Percentiles rank a stretch among this genome's conserved stretches.
These are phyloP conservation scores for Amanita brunnescens DNA, from an alignment of 768 basidiomycete species.

Conservation along the genomic window DNA sequence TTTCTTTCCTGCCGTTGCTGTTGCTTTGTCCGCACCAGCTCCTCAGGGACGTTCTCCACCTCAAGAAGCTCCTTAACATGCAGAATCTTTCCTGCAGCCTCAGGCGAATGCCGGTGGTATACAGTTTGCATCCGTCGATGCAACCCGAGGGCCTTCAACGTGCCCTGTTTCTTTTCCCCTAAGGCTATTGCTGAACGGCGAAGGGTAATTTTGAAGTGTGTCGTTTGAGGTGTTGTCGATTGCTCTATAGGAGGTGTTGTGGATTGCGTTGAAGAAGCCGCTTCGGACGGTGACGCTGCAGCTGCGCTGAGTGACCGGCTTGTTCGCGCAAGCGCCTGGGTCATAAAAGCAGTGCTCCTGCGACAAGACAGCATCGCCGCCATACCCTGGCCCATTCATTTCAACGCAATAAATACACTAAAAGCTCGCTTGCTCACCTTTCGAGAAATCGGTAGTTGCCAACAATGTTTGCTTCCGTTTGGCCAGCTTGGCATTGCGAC, in stretches of 20 bases:
- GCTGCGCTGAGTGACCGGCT: not conserved
- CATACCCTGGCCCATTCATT: not conserved
- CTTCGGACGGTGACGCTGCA: not conserved
- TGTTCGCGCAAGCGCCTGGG: not conserved
- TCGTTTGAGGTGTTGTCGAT: conserved; percentile 29
- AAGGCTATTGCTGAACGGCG: conserved; percentile 82
- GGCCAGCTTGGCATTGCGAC: not conserved
- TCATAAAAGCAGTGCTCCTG: not conserved
- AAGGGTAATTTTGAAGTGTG: conserved; percentile 87
- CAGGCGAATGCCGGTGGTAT: conserved; percentile 64
- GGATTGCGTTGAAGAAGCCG: too few species aligned
- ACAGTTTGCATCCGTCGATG: conserved; percentile 80
- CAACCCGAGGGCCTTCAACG: conserved; percentile 76
- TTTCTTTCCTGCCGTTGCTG: conserved; percentile 61
- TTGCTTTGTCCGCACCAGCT: conserved; percentile 58
- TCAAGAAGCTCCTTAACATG: conserved; percentile 83
- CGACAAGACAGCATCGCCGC: not conserved
- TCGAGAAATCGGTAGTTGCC: too few species aligned
- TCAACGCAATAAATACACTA: too few species aligned
- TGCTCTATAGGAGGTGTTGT: too few species aligned
- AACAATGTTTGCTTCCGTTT: too few species aligned
- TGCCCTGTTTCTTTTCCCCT: conserved; percentile 59
- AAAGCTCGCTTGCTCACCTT: too few species aligned
- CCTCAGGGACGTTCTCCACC: conserved; percentile 74
- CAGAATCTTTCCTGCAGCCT: conserved; percentile 80